phyloP scores from a whole-genome alignment of 257 asterid species.

The Primulina eburnea region DNA sequence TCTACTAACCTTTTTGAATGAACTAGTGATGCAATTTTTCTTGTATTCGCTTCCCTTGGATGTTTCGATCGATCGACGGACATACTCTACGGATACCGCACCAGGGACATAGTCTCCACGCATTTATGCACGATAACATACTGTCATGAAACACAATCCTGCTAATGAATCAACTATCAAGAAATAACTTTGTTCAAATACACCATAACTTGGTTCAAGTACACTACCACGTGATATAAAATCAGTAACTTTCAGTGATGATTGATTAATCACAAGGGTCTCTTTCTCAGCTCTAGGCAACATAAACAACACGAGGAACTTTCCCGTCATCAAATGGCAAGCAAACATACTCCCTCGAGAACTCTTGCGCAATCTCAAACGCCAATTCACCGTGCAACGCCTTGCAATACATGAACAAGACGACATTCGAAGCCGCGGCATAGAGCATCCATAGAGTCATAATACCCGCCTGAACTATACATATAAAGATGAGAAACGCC shows the following conservation, averaged over 20 bases:
- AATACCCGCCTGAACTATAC: conserved; percentile 28
- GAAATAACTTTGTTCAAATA: neutral
- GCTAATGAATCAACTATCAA: neutral
- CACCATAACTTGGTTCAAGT: neutral
- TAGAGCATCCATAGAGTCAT: conserved; percentile 39
- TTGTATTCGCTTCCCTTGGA: too few relatives aligned
- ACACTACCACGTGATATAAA: neutral
- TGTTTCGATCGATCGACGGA: too few relatives aligned
- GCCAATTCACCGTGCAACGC: conserved; percentile 81
- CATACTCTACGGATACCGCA: too few relatives aligned
- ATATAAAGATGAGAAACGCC: neutral
- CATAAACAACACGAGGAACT: conserved; percentile 81
- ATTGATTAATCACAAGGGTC: neutral
- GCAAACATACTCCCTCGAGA: conserved; percentile 65
- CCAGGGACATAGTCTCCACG: neutral
- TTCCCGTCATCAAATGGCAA: conserved; percentile 79
- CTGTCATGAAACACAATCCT: neutral
- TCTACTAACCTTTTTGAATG: too few relatives aligned
- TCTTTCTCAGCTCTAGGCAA: conserved; percentile 30
- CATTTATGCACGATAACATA: neutral
- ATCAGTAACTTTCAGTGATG: neutral
- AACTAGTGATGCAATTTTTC: too few relatives aligned
- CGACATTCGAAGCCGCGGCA: conserved; percentile 32
- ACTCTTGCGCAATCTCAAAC: conserved; percentile 79
- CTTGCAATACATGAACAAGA: conserved; percentile 58